phyloP scores from a whole-genome alignment of 2,329 filamentous ascomycete genomes.

The Fusarium solani-melongenae region DNA sequence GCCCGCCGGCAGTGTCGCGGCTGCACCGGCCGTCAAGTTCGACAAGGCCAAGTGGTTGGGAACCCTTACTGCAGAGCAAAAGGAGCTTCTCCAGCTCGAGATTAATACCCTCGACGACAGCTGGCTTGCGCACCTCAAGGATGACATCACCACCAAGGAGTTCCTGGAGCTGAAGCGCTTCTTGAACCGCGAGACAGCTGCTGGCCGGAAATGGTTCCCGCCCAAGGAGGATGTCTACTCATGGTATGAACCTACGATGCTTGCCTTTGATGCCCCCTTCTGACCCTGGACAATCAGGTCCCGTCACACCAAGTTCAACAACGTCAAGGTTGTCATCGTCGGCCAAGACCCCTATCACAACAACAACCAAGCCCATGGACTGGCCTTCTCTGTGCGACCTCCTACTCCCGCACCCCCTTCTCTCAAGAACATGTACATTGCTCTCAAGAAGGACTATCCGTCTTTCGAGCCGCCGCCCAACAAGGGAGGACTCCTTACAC shows the following conservation, averaged over 20 bases:
- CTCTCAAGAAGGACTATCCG: constrained; percentile 89
- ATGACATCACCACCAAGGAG: constrained; percentile 80
- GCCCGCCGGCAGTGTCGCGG: constrained; percentile 47
- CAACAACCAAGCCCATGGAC: constrained; percentile 91
- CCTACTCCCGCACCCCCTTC: constrained; percentile 90
- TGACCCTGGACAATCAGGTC: constrained; percentile 71
- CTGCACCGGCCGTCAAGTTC: constrained; percentile 67
- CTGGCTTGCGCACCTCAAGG: constrained; percentile 90
- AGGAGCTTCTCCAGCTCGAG: constrained; percentile 83
- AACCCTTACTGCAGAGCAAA: constrained; percentile 83
- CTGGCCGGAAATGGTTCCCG: constrained; percentile 85
- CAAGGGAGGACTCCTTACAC: constrained; percentile 83
- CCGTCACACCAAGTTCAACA: constrained; percentile 87
- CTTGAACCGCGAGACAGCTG: constrained; percentile 78
- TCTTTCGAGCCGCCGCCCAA: constrained; percentile 79
- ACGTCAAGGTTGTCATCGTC: constrained; percentile 91
- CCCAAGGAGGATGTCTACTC: constrained; percentile 92
- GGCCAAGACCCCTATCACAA: constrained; percentile 99
- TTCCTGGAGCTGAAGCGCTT: constrained; percentile 93
- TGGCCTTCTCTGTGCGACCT: constrained; percentile 93
- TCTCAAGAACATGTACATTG: constrained; percentile 92
- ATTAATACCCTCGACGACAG: constrained; percentile 92
- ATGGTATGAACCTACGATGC: constrained; percentile 69
- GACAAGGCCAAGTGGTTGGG: constrained; percentile 93
- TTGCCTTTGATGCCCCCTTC: background rate